These are phyloP conservation scores for Cucurbita argyrosperma DNA, from an alignment of 306 rosid species.

Conservation along the genomic window DNA sequence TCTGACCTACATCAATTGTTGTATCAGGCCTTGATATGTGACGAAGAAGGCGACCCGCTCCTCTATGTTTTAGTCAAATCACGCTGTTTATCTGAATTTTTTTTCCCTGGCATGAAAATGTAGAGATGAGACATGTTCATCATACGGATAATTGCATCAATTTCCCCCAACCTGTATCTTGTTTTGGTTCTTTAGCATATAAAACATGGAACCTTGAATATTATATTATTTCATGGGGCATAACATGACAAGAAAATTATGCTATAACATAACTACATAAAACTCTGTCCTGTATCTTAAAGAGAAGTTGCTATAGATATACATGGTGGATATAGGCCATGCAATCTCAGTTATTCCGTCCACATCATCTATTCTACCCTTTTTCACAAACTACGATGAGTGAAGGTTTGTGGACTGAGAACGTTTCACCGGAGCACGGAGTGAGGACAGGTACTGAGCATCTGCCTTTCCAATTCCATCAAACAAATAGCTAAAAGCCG, in stretches of 20 bases:
- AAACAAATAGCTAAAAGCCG: conserved; percentile 51
- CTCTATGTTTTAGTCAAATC: conserved; percentile 8
- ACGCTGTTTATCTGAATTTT: background rate
- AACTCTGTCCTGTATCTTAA: background rate
- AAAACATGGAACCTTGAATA: background rate
- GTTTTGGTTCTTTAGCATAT: background rate
- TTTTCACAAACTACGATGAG: background rate
- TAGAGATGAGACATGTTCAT: background rate
- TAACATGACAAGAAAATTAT: background rate
- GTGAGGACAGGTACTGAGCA: conserved; percentile 47
- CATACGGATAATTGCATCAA: background rate
- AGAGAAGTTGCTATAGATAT: background rate
- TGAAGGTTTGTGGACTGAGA: conserved; percentile 11
- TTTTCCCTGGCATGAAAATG: conserved; percentile 1
- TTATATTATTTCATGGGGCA: background rate
- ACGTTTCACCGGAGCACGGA: conserved; percentile 59
- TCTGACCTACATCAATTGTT: conserved; percentile 54
- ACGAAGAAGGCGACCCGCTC: conserved; percentile 1
- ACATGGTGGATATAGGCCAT: conserved; percentile 3
- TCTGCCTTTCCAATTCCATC: conserved; percentile 56
- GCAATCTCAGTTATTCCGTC: background rate
- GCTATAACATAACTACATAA: background rate
- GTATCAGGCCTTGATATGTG: conserved; percentile 45
- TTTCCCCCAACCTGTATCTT: background rate
- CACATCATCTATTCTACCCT: background rate